A percentile compares a stretch with the other conserved stretches of the same genome.
Evolutionary conservation across 2,329 filamentous ascomycete genomes (phyloP).

Genomic region (Ophiostoma populinum): DNA sequence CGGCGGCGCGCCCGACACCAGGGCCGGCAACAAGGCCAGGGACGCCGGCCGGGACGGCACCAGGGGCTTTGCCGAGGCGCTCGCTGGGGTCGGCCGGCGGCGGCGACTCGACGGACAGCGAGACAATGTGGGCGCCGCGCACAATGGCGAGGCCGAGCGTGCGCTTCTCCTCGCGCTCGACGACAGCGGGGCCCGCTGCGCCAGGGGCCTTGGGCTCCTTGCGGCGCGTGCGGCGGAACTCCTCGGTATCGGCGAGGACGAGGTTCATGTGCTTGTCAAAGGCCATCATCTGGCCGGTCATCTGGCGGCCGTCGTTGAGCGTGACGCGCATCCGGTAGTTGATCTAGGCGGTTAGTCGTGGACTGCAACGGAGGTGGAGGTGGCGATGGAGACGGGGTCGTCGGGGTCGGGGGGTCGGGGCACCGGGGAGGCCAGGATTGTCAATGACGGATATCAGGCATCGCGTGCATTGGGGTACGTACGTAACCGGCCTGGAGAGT

Average conservation of each 20-base stretch:
- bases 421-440: too few relatives aligned
- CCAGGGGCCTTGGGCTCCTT: constrained; percentile 58
- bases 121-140: constrained; percentile 86
- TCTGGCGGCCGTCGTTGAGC: constrained; percentile 84
- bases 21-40: constrained; percentile 65
- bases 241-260: constrained; percentile 94
- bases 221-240: constrained; percentile 82
- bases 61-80: constrained; percentile 59
- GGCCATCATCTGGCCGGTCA: constrained; percentile 95
- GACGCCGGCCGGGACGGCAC: constrained; percentile 35
- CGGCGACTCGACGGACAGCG: constrained; percentile 85
- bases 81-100: constrained; percentile 87
- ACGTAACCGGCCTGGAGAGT: constrained; percentile 47
- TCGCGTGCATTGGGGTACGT: constrained; percentile 23
- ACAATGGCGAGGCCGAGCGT: constrained; percentile 92
- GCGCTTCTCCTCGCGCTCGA: constrained; percentile 91
- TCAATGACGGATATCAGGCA: too few relatives aligned
- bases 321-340: constrained; percentile 99
- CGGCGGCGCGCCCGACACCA: constrained; percentile 80
- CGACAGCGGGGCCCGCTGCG: constrained; percentile 32
- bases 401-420: too few relatives aligned
- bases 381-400: too few relatives aligned
- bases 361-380: background rate
- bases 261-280: constrained; percentile 99
- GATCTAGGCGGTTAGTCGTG: constrained; percentile 44